Conservation (phyloP, 192 early-diverging fungal species). For the Haplosporangium gracile region DNA sequence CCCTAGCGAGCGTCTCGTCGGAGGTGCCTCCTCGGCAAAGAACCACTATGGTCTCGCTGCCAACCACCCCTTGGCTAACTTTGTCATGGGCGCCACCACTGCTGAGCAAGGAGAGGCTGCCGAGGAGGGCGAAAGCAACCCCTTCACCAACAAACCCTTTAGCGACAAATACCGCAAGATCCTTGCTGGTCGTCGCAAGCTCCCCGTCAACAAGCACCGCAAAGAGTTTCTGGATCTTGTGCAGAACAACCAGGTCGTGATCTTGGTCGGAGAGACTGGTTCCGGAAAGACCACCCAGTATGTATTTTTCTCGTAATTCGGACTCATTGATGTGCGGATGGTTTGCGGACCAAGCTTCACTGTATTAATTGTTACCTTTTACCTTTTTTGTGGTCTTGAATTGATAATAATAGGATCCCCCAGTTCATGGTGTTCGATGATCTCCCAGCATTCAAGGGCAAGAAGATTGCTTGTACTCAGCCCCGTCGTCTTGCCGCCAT, state of each 20-base stretch:
- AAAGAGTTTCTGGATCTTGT: conserved; percentile 91
- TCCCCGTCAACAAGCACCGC: conserved; percentile 96
- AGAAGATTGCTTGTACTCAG: conserved; percentile 98
- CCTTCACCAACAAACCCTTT: conserved; percentile 84
- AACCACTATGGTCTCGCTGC: conserved; percentile 18
- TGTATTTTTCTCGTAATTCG: conserved; percentile 13
- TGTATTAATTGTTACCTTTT: background rate
- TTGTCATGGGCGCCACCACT: conserved; percentile 86
- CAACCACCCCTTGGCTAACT: conserved; percentile 57
- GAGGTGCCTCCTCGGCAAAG: conserved; percentile 24
- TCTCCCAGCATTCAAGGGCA: conserved; percentile 88
- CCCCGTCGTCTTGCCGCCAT: conserved; percentile 99
- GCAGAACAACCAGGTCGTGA: conserved; percentile 94
- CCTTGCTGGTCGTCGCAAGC: conserved; percentile 84
- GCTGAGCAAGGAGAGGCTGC: conserved; percentile 83
- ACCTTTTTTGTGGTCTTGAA: background rate
- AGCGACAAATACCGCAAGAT: conserved; percentile 89
- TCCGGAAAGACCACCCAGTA: conserved; percentile 99
- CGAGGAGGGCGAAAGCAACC: conserved; percentile 82
- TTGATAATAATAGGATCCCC: conserved; percentile 79
- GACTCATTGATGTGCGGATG: background rate
- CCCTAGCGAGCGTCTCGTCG: conserved; percentile 37
- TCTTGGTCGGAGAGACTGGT: conserved; percentile 97
- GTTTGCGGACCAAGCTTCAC: background rate
- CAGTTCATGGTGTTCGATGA: conserved; percentile 95